Evolutionary conservation across 2,329 filamentous ascomycete genomes (phyloP), one percentile per base, ranked within the genome.

Genomic region (Xylariaceae sp.): DNA sequence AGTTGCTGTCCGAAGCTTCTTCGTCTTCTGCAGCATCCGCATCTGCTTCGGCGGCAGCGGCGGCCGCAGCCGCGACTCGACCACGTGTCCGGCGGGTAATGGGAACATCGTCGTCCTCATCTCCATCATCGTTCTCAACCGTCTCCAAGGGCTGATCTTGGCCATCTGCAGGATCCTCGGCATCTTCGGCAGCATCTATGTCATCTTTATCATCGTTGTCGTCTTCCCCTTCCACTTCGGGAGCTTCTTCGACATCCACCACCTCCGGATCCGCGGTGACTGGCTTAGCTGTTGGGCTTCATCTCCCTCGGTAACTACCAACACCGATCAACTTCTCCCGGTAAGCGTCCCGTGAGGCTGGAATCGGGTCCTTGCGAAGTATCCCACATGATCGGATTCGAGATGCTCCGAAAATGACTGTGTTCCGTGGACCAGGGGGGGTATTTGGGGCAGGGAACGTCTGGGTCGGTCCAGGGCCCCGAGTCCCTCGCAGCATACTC

Each of bases 41-140:
- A 19, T 36, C 19, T 21, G 43, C 33, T 29, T 40, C 43, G 29
- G 26, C 36, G 31, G 32, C 46, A 16, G 35, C 39, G 25, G 45
- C 41, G 9, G 45, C 35, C 27, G n/a, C 27, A 16, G 27, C 27
- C 27, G n/a, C 24, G 15, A 26, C 24, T 32, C 43, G 37, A 19
- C 54, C 59, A 27, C 68, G 56, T 5, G 67, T 69, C 35, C 67
- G 60, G 12, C 71, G 62, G 21, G 40, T 64, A 14, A 70, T 51
- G 7, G 65, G 70, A 12, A 63, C 60, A 34, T 68, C 67, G n/a
- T 71, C 65, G 16, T 70, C 65, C 7, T 65, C 65, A 3, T 68
- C 69, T 2, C 44, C 47, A 4, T 52, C 48, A 17, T 52, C 51
- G 5, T 57, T 54, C 32, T 59, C 56, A 2, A 53, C 52, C 3